Conservation (phyloP, 2,329 filamentous ascomycete genomes). For the Arthroderma sp. region DNA sequence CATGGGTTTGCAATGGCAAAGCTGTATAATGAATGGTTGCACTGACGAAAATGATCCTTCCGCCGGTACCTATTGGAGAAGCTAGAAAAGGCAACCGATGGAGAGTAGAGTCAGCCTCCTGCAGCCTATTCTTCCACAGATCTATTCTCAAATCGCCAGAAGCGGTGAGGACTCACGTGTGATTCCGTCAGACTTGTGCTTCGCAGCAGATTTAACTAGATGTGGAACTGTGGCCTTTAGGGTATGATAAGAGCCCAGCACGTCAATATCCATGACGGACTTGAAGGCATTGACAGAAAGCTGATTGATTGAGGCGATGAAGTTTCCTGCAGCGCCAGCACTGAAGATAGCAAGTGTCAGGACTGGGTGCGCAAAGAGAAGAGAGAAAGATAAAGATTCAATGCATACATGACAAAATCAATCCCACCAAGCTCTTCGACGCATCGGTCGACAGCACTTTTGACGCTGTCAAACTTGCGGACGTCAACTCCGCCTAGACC, state of each 20-base stretch:
- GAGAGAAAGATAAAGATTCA: not conserved
- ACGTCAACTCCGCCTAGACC: slow-evolving; percentile 69
- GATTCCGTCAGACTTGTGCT: slow-evolving; percentile 47
- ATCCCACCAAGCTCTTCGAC: slow-evolving; percentile 73
- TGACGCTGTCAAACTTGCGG: slow-evolving; percentile 54
- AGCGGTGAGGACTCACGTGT: slow-evolving; percentile 23
- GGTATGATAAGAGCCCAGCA: slow-evolving; percentile 86
- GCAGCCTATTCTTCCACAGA: no score
- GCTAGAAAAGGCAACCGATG: slow-evolving; percentile 16
- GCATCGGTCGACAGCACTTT: slow-evolving; percentile 64
- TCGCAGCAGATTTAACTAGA: slow-evolving; percentile 58
- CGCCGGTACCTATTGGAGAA: slow-evolving; percentile 48
- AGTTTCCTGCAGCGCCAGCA: slow-evolving; percentile 91
- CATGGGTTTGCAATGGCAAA: slow-evolving; percentile 73
- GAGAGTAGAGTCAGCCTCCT: not conserved
- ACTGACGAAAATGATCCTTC: slow-evolving; percentile 78
- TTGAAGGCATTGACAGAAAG: slow-evolving; percentile 86
- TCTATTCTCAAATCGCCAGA: not conserved
- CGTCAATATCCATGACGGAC: slow-evolving; percentile 89
- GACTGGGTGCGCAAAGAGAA: not conserved
- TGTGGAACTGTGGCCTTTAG: slow-evolving; percentile 82
- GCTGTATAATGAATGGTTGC: slow-evolving; percentile 87
- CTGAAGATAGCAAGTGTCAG: slow-evolving; percentile 30
- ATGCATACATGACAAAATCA: slow-evolving; percentile 77
- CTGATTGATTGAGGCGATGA: slow-evolving; percentile 70